phyloP scores from a whole-genome alignment of 805 yeast genomes.

The Nadsonia fulvescens region DNA sequence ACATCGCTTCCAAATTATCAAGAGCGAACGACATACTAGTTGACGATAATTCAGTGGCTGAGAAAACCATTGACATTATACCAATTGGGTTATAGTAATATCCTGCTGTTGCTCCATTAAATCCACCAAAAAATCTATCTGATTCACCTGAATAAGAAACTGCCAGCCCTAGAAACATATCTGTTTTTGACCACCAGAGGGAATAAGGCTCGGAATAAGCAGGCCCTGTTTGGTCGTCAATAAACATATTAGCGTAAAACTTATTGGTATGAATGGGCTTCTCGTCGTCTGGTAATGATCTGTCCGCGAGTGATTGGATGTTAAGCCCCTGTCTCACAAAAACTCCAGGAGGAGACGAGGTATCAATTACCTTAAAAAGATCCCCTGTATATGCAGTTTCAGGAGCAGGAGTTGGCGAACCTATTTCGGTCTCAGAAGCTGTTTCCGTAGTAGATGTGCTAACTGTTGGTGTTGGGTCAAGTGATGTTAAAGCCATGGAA shows the following conservation, averaged over 20 bases:
- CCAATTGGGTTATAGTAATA: constrained; percentile 33
- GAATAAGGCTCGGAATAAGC: constrained; percentile 75
- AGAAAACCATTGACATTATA: constrained; percentile 31
- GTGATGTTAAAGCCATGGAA: too few species aligned
- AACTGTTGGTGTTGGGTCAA: too few species aligned
- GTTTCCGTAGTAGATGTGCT: too few species aligned
- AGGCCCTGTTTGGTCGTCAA: constrained; percentile 49
- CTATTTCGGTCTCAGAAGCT: too few species aligned
- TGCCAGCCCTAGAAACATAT: constrained; percentile 38
- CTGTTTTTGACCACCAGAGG: constrained; percentile 43
- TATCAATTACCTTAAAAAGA: constrained; percentile 32
- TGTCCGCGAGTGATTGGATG: constrained; percentile 22
- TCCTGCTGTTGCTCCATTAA: constrained; percentile 23
- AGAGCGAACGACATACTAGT: constrained; percentile 10
- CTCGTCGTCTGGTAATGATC: constrained; percentile 5
- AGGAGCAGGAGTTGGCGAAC: too few species aligned
- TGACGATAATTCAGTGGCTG: constrained; percentile 10
- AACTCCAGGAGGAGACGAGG: constrained; percentile 26
- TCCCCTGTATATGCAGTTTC: constrained; percentile 21
- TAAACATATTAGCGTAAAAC: constrained; percentile 54
- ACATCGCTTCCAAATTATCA: constrained; percentile 31
- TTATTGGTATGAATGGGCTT: constrained; percentile 56
- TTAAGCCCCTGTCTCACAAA: constrained; percentile 30
- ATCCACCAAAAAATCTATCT: constrained; percentile 57
- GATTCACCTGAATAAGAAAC: constrained; percentile 40